Evolutionary conservation across 805 yeast species (phyloP).

Genomic region (Priceomyces carsonii): DNA sequence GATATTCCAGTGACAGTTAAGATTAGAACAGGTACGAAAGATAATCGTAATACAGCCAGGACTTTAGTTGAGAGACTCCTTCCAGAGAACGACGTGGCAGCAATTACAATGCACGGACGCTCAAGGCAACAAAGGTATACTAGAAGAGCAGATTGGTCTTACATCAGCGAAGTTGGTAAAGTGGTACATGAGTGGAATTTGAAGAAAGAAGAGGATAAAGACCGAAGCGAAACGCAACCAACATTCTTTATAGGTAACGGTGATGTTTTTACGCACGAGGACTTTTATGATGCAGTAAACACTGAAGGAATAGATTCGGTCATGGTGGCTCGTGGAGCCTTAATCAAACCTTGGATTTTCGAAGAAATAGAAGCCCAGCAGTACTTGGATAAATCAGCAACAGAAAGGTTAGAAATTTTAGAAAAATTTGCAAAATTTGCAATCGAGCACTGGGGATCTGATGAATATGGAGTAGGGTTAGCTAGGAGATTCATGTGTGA

Average conservation of each 20-base stretch:
- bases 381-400: slow-evolving; percentile 85
- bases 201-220: slow-evolving; percentile 60
- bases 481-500: slow-evolving; percentile 93
- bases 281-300: slow-evolving; percentile 74
- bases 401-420: slow-evolving; percentile 81
- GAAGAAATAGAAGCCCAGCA: slow-evolving; percentile 92
- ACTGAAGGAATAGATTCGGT: slow-evolving; percentile 82
- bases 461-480: slow-evolving; percentile 86
- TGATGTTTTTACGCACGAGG: slow-evolving; percentile 82
- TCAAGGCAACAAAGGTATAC: slow-evolving; percentile 96
- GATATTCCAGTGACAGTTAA: slow-evolving; percentile 91
- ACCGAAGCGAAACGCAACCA: slow-evolving; percentile 53
- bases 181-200: slow-evolving; percentile 62
- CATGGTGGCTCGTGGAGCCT: slow-evolving; percentile 97
- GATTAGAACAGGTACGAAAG: slow-evolving; percentile 88
- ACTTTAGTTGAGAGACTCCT: slow-evolving; percentile 69
- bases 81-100: slow-evolving; percentile 79
- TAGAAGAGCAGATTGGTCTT: slow-evolving; percentile 89
- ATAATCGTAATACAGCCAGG: slow-evolving; percentile 85
- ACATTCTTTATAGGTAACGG: slow-evolving; percentile 94
- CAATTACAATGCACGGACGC: slow-evolving; percentile 93
- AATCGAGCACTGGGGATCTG: slow-evolving; percentile 96
- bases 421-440: slow-evolving; percentile 75
- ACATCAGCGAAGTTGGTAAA: slow-evolving; percentile 72
- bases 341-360: slow-evolving; percentile 98